phyloP scores from a whole-genome alignment of 306 rosid genomes.

The Potentilla sterilis region DNA sequence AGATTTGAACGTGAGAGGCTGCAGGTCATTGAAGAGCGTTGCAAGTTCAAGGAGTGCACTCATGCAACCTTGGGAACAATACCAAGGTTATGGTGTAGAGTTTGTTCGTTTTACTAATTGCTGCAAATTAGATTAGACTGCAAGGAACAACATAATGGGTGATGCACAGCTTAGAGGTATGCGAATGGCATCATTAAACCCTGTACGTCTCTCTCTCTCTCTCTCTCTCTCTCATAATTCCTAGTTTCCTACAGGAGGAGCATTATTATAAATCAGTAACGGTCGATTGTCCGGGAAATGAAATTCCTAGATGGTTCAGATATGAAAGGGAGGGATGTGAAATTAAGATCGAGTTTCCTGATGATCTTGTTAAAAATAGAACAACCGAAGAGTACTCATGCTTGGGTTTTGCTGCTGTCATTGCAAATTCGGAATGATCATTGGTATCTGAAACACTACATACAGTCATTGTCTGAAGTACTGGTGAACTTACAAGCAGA shows the following conservation, averaged over 20 bases:
- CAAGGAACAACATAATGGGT: neutral
- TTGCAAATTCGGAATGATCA: neutral
- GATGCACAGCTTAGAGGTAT: neutral
- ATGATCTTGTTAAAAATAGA: neutral
- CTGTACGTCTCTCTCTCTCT: no score
- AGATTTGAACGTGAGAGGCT: neutral
- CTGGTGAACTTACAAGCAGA: constrained; percentile 41
- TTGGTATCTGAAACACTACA: constrained; percentile 33
- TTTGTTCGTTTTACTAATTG: neutral
- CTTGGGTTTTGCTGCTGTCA: constrained; percentile 18
- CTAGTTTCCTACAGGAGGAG: neutral
- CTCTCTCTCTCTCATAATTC: no score
- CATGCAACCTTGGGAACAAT: neutral
- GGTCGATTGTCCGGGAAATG: neutral
- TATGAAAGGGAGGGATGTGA: constrained; percentile 2
- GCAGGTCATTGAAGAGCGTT: constrained; percentile 25
- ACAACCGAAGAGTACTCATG: neutral
- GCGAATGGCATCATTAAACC: neutral
- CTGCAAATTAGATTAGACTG: neutral
- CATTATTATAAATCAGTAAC: no score
- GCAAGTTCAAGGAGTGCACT: neutral
- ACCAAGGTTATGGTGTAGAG: no score
- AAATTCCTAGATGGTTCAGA: constrained; percentile 20
- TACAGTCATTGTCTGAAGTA: constrained; percentile 48
- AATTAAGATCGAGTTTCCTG: constrained; percentile 4